These are phyloP conservation scores for Stentor coeruleus DNA, from an alignment of 73 alveolate species.

Conservation along the genomic window DNA sequence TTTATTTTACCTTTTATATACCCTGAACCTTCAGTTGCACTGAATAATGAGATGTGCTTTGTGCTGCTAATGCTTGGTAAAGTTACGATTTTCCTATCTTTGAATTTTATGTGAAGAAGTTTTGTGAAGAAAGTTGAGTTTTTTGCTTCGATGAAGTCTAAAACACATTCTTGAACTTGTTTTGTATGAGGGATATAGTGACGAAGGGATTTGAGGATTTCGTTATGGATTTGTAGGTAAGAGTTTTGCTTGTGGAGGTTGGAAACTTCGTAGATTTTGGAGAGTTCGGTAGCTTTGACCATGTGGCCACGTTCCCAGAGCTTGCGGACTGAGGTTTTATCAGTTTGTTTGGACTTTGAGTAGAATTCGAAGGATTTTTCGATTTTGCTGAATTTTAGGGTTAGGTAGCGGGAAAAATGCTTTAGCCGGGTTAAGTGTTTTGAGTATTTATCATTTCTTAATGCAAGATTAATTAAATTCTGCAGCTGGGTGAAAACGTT, in stretches of 20 bases:
- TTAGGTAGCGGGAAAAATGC: neutral
- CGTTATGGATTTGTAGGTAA: neutral
- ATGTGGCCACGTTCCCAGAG: too few relatives aligned
- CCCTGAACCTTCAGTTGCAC: slow-evolving; percentile 12
- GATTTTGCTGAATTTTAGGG: neutral
- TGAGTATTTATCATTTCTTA: neutral
- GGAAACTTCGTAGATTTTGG: neutral
- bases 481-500: neutral
- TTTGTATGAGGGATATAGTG: too few relatives aligned
- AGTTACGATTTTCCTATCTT: neutral
- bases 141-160: neutral
- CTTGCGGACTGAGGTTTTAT: too few relatives aligned
- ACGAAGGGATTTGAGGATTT: neutral
- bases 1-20: neutral
- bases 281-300: too few relatives aligned
- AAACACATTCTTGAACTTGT: neutral
- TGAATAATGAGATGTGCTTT: slow-evolving; percentile 20
- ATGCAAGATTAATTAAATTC: too few relatives aligned
- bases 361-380: too few relatives aligned
- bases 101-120: neutral
- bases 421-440: neutral
- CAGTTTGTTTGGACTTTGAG: too few relatives aligned
- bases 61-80: neutral
- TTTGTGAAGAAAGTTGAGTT: slow-evolving; percentile 1
- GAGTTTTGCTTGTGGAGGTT: neutral